phyloP scores from a whole-genome alignment of 495 filamentous ascomycete species.

The Penicillium coffeae region DNA sequence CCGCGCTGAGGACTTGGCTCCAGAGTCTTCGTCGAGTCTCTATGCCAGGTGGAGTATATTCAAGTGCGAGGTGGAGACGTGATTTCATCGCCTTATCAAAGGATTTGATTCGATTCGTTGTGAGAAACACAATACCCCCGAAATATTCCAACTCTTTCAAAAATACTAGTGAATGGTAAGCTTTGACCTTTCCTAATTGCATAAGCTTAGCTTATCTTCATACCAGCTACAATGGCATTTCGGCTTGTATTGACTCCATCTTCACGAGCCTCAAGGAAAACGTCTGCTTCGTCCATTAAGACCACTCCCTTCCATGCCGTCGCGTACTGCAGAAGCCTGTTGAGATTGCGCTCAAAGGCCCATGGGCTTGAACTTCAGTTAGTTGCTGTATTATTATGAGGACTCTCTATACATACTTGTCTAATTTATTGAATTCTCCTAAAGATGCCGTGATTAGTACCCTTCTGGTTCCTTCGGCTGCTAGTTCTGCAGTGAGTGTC shows the following conservation, averaged over 20 bases:
- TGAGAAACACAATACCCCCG: conserved; percentile 4
- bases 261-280: conserved; percentile 2
- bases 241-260: background rate
- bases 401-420: background rate
- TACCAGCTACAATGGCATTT: background rate
- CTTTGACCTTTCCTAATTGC: background rate
- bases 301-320: background rate
- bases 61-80: conserved; percentile 5
- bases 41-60: conserved; percentile 2
- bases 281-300: conserved; percentile 3
- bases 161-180: background rate
- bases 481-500: background rate
- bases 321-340: background rate
- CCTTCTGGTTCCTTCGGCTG: background rate
- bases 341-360: background rate
- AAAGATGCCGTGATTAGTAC: background rate
- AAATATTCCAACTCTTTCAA: background rate
- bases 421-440: background rate
- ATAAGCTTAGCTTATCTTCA: background rate
- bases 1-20: background rate
- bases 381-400: background rate
- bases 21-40: conserved; percentile 4
- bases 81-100: conserved; percentile 7
- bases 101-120: conserved; percentile 3
- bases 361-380: background rate